Conservation (phyloP, 163 green algal genomes). For the Scenedesmus sp. region DNA sequence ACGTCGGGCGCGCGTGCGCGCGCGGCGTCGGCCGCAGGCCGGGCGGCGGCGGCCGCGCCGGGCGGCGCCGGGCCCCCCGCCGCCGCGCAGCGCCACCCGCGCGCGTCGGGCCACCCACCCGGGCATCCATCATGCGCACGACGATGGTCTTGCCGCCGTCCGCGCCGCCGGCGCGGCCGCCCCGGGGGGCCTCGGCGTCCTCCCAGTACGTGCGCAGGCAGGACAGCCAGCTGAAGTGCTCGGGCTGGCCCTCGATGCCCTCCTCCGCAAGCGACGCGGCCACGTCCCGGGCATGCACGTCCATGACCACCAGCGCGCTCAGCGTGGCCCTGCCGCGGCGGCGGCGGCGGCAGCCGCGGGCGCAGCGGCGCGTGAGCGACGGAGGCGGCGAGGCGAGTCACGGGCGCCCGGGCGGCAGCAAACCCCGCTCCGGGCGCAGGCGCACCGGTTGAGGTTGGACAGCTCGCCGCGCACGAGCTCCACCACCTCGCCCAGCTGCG, state of each 20-base stretch:
- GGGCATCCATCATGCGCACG: slow-evolving; percentile 87
- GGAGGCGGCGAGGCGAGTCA: no score
- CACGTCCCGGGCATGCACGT: slow-evolving; percentile 83
- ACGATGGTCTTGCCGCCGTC: slow-evolving; percentile 61
- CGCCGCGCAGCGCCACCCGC: no score
- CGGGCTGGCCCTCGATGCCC: slow-evolving; percentile 64
- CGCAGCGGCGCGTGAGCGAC: no score
- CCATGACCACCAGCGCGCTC: slow-evolving; percentile 81
- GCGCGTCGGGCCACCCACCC: slow-evolving; percentile 14
- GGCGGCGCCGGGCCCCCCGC: no score
- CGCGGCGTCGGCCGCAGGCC: no score
- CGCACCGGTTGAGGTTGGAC: slow-evolving; percentile 64
- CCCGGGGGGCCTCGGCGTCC: slow-evolving; percentile 65
- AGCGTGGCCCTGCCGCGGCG: slow-evolving; percentile 64
- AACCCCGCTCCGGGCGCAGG: neutral
- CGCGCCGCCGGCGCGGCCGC: neutral
- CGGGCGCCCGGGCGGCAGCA: no score
- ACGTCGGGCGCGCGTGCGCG: no score
- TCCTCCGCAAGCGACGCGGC: slow-evolving; percentile 63
- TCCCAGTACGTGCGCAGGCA: slow-evolving; percentile 89
- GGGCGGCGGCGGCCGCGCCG: no score
- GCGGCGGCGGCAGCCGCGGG: no score
- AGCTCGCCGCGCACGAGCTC: slow-evolving; percentile 75
- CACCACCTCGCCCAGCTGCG: slow-evolving; percentile 67
- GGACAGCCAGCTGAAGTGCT: slow-evolving; percentile 80